phyloP scores from a whole-genome alignment of 176 grass and related monocot species.

The Tuctoria greenei region DNA sequence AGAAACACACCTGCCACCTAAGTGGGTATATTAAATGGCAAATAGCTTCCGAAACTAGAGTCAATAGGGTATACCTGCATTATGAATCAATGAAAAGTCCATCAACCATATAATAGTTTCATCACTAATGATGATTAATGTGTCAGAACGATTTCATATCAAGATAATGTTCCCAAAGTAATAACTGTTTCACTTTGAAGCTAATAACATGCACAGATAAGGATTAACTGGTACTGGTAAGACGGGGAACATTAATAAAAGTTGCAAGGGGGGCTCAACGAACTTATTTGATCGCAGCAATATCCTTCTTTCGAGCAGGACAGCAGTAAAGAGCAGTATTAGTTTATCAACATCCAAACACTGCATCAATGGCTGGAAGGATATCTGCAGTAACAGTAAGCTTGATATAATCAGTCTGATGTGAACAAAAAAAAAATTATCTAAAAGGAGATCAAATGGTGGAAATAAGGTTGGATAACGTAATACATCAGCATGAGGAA shows the following conservation, averaged over 20 bases:
- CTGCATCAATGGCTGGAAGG: slow-evolving; percentile 95
- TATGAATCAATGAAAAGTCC: slow-evolving; percentile 38
- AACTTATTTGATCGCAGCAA: slow-evolving; percentile 98
- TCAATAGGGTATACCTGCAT: slow-evolving; percentile 89
- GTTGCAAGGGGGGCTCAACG: slow-evolving; percentile 39
- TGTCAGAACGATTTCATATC: slow-evolving; percentile 16
- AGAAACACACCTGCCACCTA: slow-evolving; percentile 88
- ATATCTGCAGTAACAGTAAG: slow-evolving; percentile 71
- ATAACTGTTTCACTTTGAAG: slow-evolving; percentile 29
- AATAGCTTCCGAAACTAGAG: slow-evolving; percentile 96
- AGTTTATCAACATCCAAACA: slow-evolving; percentile 97
- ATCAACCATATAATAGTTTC: slow-evolving; percentile 18
- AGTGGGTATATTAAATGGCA: slow-evolving; percentile 99
- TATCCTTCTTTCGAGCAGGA: slow-evolving; percentile 99
- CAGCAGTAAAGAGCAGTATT: slow-evolving; percentile 96
- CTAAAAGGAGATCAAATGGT: background rate
- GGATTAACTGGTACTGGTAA: slow-evolving; percentile 9
- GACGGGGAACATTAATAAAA: slow-evolving; percentile 32
- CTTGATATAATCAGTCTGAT: slow-evolving; percentile 30
- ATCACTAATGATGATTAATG: slow-evolving; percentile 5
- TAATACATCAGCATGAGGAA: slow-evolving; percentile 13
- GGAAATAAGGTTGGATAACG: slow-evolving; percentile 24
- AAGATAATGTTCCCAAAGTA: slow-evolving; percentile 24
- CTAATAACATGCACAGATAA: slow-evolving; percentile 22
- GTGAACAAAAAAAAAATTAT: slow-evolving; percentile 30